Conservation (phyloP, 495 filamentous ascomycete genomes). For the Penicillium alfredii region DNA sequence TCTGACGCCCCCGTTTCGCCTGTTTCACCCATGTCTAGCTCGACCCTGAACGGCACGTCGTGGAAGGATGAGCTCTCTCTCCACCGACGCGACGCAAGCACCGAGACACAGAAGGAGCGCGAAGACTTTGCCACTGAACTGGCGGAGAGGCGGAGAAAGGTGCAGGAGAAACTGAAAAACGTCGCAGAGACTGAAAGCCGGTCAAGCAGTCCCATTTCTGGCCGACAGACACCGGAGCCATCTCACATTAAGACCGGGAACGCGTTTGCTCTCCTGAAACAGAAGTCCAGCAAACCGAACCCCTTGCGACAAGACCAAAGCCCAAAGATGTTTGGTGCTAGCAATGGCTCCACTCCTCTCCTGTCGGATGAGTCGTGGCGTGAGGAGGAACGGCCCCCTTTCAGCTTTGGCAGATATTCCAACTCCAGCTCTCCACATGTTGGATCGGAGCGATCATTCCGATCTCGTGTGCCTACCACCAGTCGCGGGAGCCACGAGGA, state of each 20-base stretch:
- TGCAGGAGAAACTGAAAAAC: constrained; percentile 74
- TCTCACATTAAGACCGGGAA: constrained; percentile 43
- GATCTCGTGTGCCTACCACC: constrained; percentile 30
- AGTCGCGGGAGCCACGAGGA: constrained; percentile 36
- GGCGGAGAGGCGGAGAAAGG: constrained; percentile 65
- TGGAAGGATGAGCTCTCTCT: constrained; percentile 30
- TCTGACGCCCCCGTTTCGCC: constrained; percentile 2
- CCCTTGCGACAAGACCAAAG: constrained; percentile 53
- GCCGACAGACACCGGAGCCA: constrained; percentile 42
- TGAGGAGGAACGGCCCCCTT: constrained; percentile 39
- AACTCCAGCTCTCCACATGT: constrained; percentile 42
- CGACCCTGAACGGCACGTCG: constrained; percentile 24
- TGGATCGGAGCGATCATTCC: constrained; percentile 26
- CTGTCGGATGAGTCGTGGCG: constrained; percentile 40
- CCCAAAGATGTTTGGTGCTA: constrained; percentile 61
- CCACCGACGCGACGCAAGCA: constrained; percentile 47
- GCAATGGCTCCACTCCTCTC: constrained; percentile 49
- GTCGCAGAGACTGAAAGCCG: constrained; percentile 62
- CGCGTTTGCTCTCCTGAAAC: constrained; percentile 61
- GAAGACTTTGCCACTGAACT: constrained; percentile 79
- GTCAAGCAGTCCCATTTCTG: constrained; percentile 45
- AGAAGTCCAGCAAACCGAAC: constrained; percentile 60
- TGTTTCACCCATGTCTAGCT: constrained; percentile 4
- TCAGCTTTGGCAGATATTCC: constrained; percentile 31
- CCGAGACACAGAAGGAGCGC: constrained; percentile 57